Evolutionary conservation across 257 asterid genomes (phyloP).

Genomic region (Cruciata laevipes): DNA sequence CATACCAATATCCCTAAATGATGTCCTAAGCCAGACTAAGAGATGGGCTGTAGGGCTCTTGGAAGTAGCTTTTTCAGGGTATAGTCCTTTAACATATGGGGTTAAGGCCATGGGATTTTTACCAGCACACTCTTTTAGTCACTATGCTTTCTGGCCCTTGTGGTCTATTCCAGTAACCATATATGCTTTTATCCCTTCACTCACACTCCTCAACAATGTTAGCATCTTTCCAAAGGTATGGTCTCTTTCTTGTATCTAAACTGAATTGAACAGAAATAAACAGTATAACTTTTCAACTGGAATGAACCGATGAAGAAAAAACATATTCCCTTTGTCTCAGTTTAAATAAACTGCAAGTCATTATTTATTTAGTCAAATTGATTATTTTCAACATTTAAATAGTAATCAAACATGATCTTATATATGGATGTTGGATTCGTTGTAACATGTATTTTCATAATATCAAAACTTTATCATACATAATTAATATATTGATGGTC

Average conservation of each 20-base stretch:
- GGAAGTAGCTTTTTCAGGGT: constrained; percentile 55
- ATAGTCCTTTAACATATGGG: constrained; percentile 51
- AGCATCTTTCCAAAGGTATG: constrained; percentile 67
- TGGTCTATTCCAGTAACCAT: constrained; percentile 52
- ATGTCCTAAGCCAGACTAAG: constrained; percentile 44
- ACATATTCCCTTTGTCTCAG: no score
- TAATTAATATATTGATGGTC: no score
- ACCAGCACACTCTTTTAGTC: constrained; percentile 42
- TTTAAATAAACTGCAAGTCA: no score
- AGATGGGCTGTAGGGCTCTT: constrained; percentile 73
- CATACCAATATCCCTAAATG: constrained; percentile 52
- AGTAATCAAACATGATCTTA: no score
- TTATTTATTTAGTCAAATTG: no score
- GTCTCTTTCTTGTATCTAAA: not conserved
- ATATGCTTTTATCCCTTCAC: constrained; percentile 59
- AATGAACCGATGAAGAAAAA: no score
- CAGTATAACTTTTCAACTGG: no score
- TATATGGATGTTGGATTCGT: no score
- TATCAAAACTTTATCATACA: no score
- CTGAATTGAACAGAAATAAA: not conserved
- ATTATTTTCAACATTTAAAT: no score
- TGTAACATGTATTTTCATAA: no score
- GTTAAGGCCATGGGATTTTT: constrained; percentile 34
- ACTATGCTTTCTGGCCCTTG: constrained; percentile 61
- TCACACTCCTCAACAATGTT: constrained; percentile 36